Conservation (phyloP, 306 rosid genomes). For the Albizia julibrissin region DNA sequence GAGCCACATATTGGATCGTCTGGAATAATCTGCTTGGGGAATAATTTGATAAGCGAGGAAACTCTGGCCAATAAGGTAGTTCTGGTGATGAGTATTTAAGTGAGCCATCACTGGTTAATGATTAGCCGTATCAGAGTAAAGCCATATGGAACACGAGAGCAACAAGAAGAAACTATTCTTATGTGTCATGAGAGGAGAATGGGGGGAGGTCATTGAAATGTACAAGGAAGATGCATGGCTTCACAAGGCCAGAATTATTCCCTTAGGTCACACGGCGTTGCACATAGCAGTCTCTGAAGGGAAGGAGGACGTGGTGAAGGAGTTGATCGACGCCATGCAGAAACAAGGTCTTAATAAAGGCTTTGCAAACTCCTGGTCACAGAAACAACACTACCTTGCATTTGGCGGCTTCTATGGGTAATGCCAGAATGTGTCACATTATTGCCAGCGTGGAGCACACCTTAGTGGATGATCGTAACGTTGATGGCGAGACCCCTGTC, state of each 20-base stretch:
- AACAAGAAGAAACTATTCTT: background rate
- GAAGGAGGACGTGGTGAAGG: constrained; percentile 24
- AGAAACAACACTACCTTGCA: constrained; percentile 49
- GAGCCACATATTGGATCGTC: no score
- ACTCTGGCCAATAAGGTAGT: no score
- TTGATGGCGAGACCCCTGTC: background rate
- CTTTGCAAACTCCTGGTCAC: constrained; percentile 2
- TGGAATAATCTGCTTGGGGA: no score
- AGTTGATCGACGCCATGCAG: background rate
- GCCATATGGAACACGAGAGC: background rate
- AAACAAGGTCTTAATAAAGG: background rate
- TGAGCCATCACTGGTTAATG: no score
- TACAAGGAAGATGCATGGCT: background rate
- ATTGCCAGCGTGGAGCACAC: background rate
- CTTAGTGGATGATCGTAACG: background rate
- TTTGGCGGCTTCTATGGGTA: constrained; percentile 43
- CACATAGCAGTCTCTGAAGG: constrained; percentile 53
- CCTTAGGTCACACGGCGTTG: constrained; percentile 45
- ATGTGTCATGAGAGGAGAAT: constrained; percentile 32
- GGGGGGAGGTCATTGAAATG: constrained; percentile 31
- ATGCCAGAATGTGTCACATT: constrained; percentile 21
- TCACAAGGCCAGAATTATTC: background rate
- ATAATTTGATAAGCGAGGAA: no score
- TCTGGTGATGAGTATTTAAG: no score
- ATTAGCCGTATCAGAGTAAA: background rate